Conservation (phyloP, 2,329 filamentous ascomycete species). For the Fusarium tupiense region DNA sequence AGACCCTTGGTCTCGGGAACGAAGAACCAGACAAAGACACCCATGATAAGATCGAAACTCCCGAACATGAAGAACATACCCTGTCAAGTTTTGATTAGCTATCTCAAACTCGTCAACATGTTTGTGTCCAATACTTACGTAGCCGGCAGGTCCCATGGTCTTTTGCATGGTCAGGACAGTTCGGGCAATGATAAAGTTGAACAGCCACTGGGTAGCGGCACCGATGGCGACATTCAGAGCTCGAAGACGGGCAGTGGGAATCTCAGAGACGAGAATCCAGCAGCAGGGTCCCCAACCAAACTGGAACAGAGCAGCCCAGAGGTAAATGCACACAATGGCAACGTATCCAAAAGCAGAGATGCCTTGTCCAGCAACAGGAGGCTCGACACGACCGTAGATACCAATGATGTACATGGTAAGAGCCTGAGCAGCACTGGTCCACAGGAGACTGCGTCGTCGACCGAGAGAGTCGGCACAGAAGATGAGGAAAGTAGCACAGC, state of each 20-base stretch:
- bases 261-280: slow-evolving; percentile 77
- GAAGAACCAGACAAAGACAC: slow-evolving; percentile 72
- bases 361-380: slow-evolving; percentile 61
- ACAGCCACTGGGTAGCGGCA: slow-evolving; percentile 76
- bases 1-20: slow-evolving; percentile 77
- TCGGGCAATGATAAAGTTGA: slow-evolving; percentile 76
- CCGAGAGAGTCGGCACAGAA: slow-evolving; percentile 77
- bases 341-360: slow-evolving; percentile 74
- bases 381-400: slow-evolving; percentile 72
- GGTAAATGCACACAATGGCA: slow-evolving; percentile 75
- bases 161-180: slow-evolving; percentile 74
- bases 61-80: slow-evolving; percentile 77
- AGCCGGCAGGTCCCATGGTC: slow-evolving; percentile 56
- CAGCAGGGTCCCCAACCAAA: slow-evolving; percentile 77
- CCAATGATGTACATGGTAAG: slow-evolving; percentile 75
- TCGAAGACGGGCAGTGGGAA: slow-evolving; percentile 72
- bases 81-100: slow-evolving; percentile 35
- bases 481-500: slow-evolving; percentile 71
- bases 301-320: slow-evolving; percentile 76
- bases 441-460: slow-evolving; percentile 67
- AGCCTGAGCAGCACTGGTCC: slow-evolving; percentile 71
- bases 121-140: slow-evolving; percentile 45
- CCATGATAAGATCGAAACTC: slow-evolving; percentile 72
- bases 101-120: not conserved
- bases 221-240: slow-evolving; percentile 74